Evolutionary conservation across 306 rosid genomes (phyloP).

Genomic region (Sicyos edulis): DNA sequence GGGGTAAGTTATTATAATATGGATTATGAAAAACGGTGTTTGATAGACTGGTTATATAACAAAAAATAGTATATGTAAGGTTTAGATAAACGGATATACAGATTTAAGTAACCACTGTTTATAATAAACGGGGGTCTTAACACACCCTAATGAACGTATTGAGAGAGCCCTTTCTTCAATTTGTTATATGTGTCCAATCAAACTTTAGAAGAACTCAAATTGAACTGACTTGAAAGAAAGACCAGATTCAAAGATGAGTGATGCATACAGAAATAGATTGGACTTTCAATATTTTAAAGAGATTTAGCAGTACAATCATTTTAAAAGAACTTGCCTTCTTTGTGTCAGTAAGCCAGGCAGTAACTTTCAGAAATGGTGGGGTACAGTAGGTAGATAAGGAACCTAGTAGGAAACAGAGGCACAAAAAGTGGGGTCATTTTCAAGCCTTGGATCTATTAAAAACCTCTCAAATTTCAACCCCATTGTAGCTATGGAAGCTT

Average conservation of each 20-base stretch:
- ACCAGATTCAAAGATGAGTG: not conserved
- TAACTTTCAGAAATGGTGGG: not conserved
- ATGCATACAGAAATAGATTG: no score
- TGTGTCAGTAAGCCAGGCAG: not conserved
- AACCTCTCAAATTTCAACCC: not conserved
- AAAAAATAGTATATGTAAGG: no score
- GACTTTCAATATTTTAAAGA: not conserved
- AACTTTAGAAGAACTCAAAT: not conserved
- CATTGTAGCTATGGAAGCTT: not conserved
- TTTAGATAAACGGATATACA: no score
- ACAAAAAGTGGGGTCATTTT: slow-evolving; percentile 5
- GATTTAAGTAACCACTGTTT: no score
- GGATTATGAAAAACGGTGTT: no score
- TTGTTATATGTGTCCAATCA: not conserved
- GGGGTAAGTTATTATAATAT: no score
- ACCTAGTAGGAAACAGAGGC: slow-evolving; percentile 10
- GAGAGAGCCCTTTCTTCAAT: not conserved
- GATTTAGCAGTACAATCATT: not conserved
- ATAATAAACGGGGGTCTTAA: no score
- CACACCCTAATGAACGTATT: not conserved
- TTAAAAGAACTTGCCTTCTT: slow-evolving; percentile 15
- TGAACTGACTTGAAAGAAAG: not conserved
- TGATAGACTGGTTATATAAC: no score
- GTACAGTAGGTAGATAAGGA: not conserved
- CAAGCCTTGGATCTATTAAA: not conserved